Evolutionary conservation across 2,329 filamentous ascomycete genomes (phyloP), one percentile per base, ranked within the genome.

Genomic region (Seiridium unicorne): DNA sequence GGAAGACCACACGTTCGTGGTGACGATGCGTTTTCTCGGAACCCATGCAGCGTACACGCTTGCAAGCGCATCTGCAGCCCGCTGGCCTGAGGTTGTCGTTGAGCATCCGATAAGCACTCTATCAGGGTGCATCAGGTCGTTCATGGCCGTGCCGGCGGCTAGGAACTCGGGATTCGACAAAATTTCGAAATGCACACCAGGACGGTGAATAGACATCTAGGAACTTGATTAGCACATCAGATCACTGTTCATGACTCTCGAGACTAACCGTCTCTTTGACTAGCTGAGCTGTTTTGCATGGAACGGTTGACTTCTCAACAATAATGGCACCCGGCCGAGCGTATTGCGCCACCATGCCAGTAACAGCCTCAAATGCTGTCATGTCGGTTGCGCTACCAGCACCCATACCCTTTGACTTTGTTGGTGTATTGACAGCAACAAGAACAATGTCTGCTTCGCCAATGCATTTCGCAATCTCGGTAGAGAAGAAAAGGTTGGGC

Each of bases 141-240:
- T 79, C 63, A 93, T 84, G 3, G 91, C 90, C 3, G 89, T 92
- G 57, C 91, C 91, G 64, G 91, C 90, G 34, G 91, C 88, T 48
- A 94, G 78, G 70, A 93, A 94, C 72, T 94, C 91, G 5, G 91
- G 91, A 74, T 93, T 93, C 51, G 89, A 92, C 34, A 93, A 82
- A 59, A 93, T 86, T 70, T 93, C 89, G 69, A 93, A 93, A 62
- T 83, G 81, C 10, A 87, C 80, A 18, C 82, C 83, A 1, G 88
- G 88, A 10, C 85, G 84, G 66, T 86, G 83, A 64, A 82, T 79
- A 55, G 80, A 76, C 65, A 87, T 78, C 83, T 86, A 32, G 10
- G 47, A 11, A 18, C 10, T n/a, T 34, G 8, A n/a, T 58, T 9
- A 51, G 18, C n/a, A 49, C 9, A 32, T 26, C 13, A 10, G 7